These are phyloP conservation scores for Rutstroemia sp. DNA, from an alignment of 2,329 filamentous ascomycete genomes.

Conservation along the genomic window DNA sequence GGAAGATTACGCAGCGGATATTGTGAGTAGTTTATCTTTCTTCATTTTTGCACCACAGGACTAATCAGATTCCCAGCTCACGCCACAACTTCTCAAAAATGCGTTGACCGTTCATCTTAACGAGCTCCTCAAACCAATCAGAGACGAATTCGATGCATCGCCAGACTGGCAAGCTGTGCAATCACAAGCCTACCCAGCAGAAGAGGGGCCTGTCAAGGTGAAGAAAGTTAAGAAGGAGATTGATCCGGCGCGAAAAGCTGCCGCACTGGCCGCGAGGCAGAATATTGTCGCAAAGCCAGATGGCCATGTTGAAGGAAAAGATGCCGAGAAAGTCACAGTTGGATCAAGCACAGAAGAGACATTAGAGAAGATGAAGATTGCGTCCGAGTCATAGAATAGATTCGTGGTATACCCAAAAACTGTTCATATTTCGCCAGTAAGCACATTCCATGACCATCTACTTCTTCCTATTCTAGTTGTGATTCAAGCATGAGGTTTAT, in stretches of 20 bases:
- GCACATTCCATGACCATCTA: neutral
- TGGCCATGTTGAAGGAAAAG: slow-evolving; percentile 23
- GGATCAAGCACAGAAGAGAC: slow-evolving; percentile 20
- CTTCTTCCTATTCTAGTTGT: neutral
- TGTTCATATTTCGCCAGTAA: slow-evolving; percentile 9
- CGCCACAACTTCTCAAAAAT: slow-evolving; percentile 82
- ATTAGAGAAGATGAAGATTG: slow-evolving; percentile 22
- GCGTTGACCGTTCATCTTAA: slow-evolving; percentile 69
- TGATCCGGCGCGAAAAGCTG: slow-evolving; percentile 27
- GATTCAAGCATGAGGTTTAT: neutral
- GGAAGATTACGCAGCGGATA: slow-evolving; percentile 5
- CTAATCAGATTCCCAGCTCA: slow-evolving; percentile 45
- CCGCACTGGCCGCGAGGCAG: slow-evolving; percentile 22
- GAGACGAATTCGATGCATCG: slow-evolving; percentile 60
- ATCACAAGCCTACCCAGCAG: slow-evolving; percentile 73
- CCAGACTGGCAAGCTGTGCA: slow-evolving; percentile 75
- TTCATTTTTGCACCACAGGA: neutral
- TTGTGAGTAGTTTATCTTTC: neutral
- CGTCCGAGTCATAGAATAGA: slow-evolving; percentile 18
- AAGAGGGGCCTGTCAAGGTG: slow-evolving; percentile 53
- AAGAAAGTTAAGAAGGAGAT: slow-evolving; percentile 60
- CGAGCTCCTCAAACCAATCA: slow-evolving; percentile 70
- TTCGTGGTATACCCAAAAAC: slow-evolving; percentile 7
- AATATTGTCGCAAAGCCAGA: slow-evolving; percentile 23
- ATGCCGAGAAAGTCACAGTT: slow-evolving; percentile 19